These are phyloP conservation scores for Picocystis sp. DNA, from an alignment of 163 green algal species.

Conservation along the genomic window DNA sequence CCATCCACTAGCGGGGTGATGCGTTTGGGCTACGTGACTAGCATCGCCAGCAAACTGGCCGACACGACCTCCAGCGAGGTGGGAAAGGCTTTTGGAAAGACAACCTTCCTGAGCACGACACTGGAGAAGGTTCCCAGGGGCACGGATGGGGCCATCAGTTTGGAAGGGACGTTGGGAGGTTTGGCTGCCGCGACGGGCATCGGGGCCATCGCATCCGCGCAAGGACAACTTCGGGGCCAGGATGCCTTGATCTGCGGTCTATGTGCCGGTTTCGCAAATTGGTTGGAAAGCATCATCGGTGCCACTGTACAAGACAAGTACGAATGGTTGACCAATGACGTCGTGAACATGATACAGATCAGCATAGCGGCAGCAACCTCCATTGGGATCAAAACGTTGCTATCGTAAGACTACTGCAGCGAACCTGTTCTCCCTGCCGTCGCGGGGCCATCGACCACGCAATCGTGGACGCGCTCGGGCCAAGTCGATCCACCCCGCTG, in stretches of 20 bases:
- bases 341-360: conserved; percentile 94
- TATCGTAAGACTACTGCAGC: too few relatives aligned
- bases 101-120: conserved; percentile 80
- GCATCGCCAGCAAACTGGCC: conserved; percentile 86
- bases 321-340: conserved; percentile 81
- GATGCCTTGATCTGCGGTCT: conserved; percentile 23
- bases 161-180: conserved; percentile 77
- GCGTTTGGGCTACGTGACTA: conserved; percentile 76
- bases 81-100: conserved; percentile 90
- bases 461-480: too few relatives aligned
- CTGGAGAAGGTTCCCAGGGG: conserved; percentile 68
- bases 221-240: conserved; percentile 21
- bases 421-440: too few relatives aligned
- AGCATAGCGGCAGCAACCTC: conserved; percentile 57
- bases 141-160: conserved; percentile 88
- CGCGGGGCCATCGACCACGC: too few relatives aligned
- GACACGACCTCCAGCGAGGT: conserved; percentile 91
- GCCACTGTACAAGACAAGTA: conserved; percentile 60
- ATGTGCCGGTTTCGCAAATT: conserved; percentile 65
- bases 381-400: conserved; percentile 11
- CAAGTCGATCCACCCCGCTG: too few relatives aligned
- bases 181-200: conserved; percentile 40
- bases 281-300: conserved; percentile 79
- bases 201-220: conserved; percentile 23
- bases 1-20: conserved; percentile 22